Conservation (phyloP, 768 basidiomycete species). For the Mycena pura region DNA sequence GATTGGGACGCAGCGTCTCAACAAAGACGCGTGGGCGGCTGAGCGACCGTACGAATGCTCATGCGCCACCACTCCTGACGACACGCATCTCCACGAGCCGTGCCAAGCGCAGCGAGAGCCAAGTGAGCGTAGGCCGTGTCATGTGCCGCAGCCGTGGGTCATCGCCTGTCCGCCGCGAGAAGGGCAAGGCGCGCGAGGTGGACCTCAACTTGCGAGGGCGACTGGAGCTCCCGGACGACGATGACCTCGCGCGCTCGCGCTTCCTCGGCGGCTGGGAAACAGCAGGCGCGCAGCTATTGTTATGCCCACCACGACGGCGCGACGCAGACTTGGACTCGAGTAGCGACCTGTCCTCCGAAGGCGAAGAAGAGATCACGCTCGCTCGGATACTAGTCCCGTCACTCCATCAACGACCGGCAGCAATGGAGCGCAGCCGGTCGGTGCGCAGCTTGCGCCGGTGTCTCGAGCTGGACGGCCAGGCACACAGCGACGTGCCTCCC, state of each 20-base stretch:
- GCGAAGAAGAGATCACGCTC: conserved; percentile 27
- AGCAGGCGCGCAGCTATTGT: conserved; percentile 14
- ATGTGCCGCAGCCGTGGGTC: conserved; percentile 28
- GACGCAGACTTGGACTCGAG: conserved; percentile 11
- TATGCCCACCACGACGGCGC: conserved; percentile 20
- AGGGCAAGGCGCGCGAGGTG: conserved; percentile 22
- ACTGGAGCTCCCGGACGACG: conserved; percentile 16
- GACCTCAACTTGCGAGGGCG: conserved; percentile 24
- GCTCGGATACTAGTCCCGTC: conserved; percentile 25
- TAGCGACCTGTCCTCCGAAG: conserved; percentile 25
- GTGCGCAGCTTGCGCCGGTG: conserved; percentile 26
- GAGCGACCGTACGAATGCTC: conserved; percentile 26
- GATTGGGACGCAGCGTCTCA: conserved; percentile 20
- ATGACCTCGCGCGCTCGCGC: conserved; percentile 18
- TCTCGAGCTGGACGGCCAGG: conserved; percentile 18
- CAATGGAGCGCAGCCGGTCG: conserved; percentile 25
- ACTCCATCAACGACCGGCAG: conserved; percentile 2
- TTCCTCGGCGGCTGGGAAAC: conserved; percentile 22
- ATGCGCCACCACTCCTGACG: conserved; percentile 19
- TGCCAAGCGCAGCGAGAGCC: conserved; percentile 26
- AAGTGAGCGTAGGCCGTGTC: conserved; percentile 24
- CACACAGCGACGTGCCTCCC: conserved; percentile 13
- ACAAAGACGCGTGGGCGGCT: conserved; percentile 25
- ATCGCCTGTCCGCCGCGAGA: conserved; percentile 25
- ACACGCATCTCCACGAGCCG: conserved; percentile 14